Base-by-base conservation (phyloP, 805 yeast species). In the Candida xyloterini region DNA sequence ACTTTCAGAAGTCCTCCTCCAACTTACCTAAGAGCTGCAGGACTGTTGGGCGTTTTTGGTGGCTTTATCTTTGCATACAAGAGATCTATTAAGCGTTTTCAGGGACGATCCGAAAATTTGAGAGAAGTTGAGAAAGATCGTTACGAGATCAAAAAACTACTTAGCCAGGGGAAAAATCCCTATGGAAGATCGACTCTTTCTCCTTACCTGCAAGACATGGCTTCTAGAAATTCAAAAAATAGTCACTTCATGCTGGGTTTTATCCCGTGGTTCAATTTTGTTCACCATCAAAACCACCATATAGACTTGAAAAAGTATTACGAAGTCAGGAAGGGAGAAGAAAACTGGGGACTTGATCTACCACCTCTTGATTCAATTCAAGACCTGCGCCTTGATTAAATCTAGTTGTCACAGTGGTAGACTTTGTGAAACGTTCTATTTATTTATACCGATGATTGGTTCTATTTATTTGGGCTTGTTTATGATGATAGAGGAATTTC, bases 201-300 rank as follows among this genome's bases (percentile, higher is more conserved):
- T 33, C 83, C 79, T 44, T 76, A 87, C 69, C 63, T 82, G 54
- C 86, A 85, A 62, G 84, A 79, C 51, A 71, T 83, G 48, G 79
- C 95, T 44, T 78, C 84, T 53, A 75, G 88, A 67, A 83, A 84
- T 70, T 81, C 93, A 16, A 83, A 81, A 51, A 79, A 79, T 57
- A 78, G 95, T 7, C 78, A 77, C 55, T 61, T 77, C 42, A 66
- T 71, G 40, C 58, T 81, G 52, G 74, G 79, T 40, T 57, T 84
- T 45, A 61, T 86, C 53, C 95, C 95, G 16, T 81, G 88, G 87
- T 85, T 87, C 70, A 87, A 87, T 66, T 67, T 84, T 47, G 88
- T 79, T 33, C 66, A 78, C 59, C 95, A 86, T 63, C 88, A 85
- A 51, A 81, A 78, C 67, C 95, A 86, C 62, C 93, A 91, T 18